Base-by-base conservation (phyloP, 768 basidiomycete species). In the Tulasnella sp. region DNA sequence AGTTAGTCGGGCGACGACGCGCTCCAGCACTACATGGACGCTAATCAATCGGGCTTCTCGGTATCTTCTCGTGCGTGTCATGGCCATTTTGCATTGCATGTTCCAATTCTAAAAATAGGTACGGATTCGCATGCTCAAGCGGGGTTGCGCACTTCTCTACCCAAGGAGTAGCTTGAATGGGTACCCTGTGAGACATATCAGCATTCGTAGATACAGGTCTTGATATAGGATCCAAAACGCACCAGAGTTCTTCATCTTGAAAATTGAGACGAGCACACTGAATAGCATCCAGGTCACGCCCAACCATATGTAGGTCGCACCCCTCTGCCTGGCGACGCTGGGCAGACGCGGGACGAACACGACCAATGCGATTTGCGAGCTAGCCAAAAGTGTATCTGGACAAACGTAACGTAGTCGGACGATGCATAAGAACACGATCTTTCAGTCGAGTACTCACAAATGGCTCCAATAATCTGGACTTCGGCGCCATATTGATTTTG, bases 401-500 rank as follows among this genome's bases (percentile, higher is more conserved):
- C 30, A 11, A 63, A 5, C 8, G 17, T 12, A 25, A 15, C 7
- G 15, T 15, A 15, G 34, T 38, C 34, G 34, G 34, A 7, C 25
- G 19, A 45, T 12, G 21, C 17, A 50, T 19, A n/a, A 9, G 31
- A 48, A 38, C 22, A 25, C 52, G n/a, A n/a, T n/a, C n/a, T n/a
- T n/a, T n/a, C 29, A n/a, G n/a, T n/a, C n/a, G n/a, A n/a, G 0
- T 5, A 80, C 92, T 64, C 66, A 97, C 96, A 98, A 25, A 93
- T 79, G 63, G 81, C 77, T 2, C 85, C 79, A 19, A 98, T 76
- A 49, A 96, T 86, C 64, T 91, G 86, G 17, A 86, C 87, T 73
- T 99, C 96, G 70, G 93, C 85, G 5, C 93, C 94, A 67, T 79
- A 87, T 70, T 96, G 92, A 65, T 83, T 91, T 68, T 85, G 84